These are phyloP conservation scores for Rhizopus delemar DNA, from an alignment of 371 early-diverging fungal genomes.

Conservation along the genomic window DNA sequence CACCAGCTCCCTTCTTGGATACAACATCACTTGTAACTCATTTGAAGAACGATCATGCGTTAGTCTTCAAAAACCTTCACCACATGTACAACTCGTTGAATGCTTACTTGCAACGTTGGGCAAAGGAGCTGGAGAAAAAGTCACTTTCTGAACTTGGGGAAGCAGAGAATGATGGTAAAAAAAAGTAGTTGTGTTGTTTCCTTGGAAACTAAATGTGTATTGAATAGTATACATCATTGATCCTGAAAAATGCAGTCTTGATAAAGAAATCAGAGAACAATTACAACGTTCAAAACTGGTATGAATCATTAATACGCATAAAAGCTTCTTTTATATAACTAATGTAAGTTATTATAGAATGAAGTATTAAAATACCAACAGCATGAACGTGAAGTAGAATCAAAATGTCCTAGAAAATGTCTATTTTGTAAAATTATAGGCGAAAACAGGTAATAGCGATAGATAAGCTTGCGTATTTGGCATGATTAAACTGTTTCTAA, in stretches of 20 bases:
- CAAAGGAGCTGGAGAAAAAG: constrained; percentile 46
- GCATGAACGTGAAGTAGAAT: constrained; percentile 73
- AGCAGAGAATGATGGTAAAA: constrained; percentile 3
- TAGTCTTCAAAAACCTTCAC: constrained; percentile 71
- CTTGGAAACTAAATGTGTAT: neutral
- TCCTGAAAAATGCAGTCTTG: constrained; percentile 59
- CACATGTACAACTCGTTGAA: constrained; percentile 84
- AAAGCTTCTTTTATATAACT: neutral
- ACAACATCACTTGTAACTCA: constrained; percentile 70
- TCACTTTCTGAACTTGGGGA: constrained; percentile 35
- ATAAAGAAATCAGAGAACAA: constrained; percentile 70
- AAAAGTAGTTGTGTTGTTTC: neutral
- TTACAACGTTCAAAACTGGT: constrained; percentile 76
- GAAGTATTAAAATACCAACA: constrained; percentile 81
- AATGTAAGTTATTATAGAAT: constrained; percentile 41
- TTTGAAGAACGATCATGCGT: constrained; percentile 64
- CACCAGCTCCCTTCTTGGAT: constrained; percentile 60
- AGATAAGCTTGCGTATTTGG: neutral
- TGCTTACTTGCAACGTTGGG: constrained; percentile 75
- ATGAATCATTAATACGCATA: neutral
- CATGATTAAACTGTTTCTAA: neutral
- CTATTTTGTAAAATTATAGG: constrained; percentile 86
- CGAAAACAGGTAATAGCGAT: constrained; percentile 43
- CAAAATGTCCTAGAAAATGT: constrained; percentile 77
- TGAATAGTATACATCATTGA: constrained; percentile 61